These are phyloP conservation scores for Beta lomatogona DNA, from an alignment of 179 eudicot genomes.

Conservation along the genomic window DNA sequence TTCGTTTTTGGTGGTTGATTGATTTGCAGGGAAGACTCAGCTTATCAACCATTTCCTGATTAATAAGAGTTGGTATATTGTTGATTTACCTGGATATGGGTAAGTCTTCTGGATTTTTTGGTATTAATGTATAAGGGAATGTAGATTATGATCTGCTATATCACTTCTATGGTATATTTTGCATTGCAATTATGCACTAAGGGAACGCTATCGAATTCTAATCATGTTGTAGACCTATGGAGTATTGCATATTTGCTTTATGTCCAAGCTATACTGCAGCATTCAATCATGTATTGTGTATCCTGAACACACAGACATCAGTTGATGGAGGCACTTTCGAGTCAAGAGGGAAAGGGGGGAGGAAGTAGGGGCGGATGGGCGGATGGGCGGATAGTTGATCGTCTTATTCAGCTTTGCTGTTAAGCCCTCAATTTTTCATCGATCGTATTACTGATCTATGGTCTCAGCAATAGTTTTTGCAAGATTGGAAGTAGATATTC, in stretches of 20 bases:
- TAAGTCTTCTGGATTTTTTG: slow-evolving; percentile 32
- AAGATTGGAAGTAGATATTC: neutral
- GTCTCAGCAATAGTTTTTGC: neutral
- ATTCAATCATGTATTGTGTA: neutral
- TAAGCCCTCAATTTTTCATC: no score
- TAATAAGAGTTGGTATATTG: slow-evolving; percentile 87
- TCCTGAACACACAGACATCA: no score
- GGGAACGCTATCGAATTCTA: neutral
- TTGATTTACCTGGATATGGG: slow-evolving; percentile 99
- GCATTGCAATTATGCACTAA: neutral
- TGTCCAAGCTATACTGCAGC: neutral
- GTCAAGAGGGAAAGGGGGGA: neutral
- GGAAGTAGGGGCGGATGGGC: neutral
- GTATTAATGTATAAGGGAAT: no score
- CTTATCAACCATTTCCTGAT: slow-evolving; percentile 91
- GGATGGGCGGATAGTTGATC: neutral
- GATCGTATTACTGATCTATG: neutral
- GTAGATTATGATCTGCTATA: neutral
- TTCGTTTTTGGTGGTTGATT: neutral
- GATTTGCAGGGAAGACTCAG: slow-evolving; percentile 89
- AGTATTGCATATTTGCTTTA: neutral
- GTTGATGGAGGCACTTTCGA: no score
- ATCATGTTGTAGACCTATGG: neutral
- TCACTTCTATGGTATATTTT: neutral
- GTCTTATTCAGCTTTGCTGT: no score